These are phyloP conservation scores for Fusarium sp. DNA, from an alignment of 2,329 filamentous ascomycete genomes.

Conservation along the genomic window DNA sequence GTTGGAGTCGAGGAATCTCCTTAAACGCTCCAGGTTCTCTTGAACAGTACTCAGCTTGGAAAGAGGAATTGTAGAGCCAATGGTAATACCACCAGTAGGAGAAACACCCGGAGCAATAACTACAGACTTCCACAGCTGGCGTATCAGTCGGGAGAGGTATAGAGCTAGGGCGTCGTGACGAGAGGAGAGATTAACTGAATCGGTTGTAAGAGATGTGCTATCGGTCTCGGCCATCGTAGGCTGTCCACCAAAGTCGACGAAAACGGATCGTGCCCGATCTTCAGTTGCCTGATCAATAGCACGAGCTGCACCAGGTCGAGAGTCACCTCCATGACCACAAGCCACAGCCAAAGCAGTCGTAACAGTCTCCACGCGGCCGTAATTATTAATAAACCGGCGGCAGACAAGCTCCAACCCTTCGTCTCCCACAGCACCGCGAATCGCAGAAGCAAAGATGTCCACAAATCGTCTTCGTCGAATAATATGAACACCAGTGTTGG, in stretches of 20 bases:
- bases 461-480: conserved; percentile 87
- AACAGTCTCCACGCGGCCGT: conserved; percentile 89
- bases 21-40: conserved; percentile 81
- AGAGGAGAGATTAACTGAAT: conserved; percentile 88
- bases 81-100: conserved; percentile 70
- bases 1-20: conserved; percentile 88
- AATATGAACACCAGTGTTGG: conserved; percentile 89
- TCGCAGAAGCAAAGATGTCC: conserved; percentile 88
- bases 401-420: conserved; percentile 87
- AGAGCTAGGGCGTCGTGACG: conserved; percentile 89
- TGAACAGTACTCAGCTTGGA: conserved; percentile 82
- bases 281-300: conserved; percentile 88
- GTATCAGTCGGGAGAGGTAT: conserved; percentile 89
- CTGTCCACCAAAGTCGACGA: conserved; percentile 93
- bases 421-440: conserved; percentile 78
- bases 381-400: conserved; percentile 84
- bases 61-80: conserved; percentile 75
- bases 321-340: conserved; percentile 90
- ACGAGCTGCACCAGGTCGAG: conserved; percentile 76
- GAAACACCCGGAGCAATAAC: conserved; percentile 72
- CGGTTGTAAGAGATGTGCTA: conserved; percentile 79
- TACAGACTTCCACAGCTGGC: conserved; percentile 86
- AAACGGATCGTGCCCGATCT: conserved; percentile 86
- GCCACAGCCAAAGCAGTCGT: conserved; percentile 94
- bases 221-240: conserved; percentile 83